Conservation (phyloP, 352 stramenopile species). For the Phytopythium oedochilum region DNA sequence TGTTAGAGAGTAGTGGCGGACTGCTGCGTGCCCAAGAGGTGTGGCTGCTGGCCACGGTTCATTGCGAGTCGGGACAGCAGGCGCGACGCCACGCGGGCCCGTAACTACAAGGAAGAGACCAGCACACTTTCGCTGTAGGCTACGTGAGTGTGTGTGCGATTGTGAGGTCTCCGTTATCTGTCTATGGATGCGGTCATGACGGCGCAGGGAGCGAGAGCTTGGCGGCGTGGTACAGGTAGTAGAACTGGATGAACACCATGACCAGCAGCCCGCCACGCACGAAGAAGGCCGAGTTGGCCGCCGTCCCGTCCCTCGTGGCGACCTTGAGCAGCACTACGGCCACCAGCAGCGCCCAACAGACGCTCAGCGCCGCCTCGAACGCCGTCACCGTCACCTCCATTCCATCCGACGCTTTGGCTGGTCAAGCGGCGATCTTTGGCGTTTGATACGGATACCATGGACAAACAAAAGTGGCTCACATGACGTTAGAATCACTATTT, state of each 20-base stretch:
- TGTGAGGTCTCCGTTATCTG: neutral
- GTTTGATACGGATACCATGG: neutral
- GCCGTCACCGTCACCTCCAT: conserved; percentile 19
- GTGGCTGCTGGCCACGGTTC: neutral
- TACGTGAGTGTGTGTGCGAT: neutral
- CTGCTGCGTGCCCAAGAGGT: neutral
- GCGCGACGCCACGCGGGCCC: neutral
- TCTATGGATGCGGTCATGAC: neutral
- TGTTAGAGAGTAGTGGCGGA: neutral
- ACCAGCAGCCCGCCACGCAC: conserved; percentile 18
- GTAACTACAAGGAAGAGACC: neutral
- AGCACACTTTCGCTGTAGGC: neutral
- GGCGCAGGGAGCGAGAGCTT: conserved; percentile 22
- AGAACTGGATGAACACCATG: conserved; percentile 48
- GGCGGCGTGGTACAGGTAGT: conserved; percentile 54
- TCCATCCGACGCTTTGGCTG: neutral
- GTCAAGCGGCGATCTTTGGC: neutral
- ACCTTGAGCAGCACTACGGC: conserved; percentile 18
- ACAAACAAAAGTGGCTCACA: neutral
- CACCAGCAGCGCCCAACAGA: conserved; percentile 28
- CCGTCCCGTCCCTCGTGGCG: conserved; percentile 1
- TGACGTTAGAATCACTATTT: too few species aligned
- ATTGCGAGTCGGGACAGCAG: neutral
- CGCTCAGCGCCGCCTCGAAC: conserved; percentile 37
- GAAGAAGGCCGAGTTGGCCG: conserved; percentile 15